Conservation (phyloP, 768 basidiomycete genomes). For the Tremella yokohamensis region DNA sequence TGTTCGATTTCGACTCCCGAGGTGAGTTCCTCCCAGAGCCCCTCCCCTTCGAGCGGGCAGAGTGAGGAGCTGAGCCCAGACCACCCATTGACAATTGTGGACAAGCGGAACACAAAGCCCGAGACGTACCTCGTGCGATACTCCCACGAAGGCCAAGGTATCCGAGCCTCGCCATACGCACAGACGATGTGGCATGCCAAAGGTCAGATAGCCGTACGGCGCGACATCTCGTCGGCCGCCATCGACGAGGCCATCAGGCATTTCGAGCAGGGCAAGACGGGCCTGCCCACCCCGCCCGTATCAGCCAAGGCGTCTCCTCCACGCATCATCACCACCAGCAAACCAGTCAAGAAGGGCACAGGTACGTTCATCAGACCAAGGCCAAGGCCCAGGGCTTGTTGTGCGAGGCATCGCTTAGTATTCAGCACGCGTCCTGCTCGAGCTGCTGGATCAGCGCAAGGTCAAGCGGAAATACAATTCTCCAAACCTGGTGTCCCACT, state of each 20-base stretch:
- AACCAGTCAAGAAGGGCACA: neutral
- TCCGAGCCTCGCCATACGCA: constrained; percentile 8
- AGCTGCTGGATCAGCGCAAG: neutral
- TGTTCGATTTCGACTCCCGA: constrained; percentile 15
- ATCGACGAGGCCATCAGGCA: constrained; percentile 1
- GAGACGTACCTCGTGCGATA: constrained; percentile 16
- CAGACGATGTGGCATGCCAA: constrained; percentile 17
- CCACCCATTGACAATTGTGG: constrained; percentile 11
- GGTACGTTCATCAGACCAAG: neutral
- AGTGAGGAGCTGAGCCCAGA: constrained; percentile 1
- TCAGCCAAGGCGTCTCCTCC: too few relatives aligned
- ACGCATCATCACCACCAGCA: too few relatives aligned
- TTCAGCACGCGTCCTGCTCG: neutral
- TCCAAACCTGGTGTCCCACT: neutral
- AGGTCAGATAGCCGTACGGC: neutral
- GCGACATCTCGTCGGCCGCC: neutral
- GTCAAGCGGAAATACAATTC: neutral
- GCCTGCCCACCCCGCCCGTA: too few relatives aligned
- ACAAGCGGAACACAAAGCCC: neutral
- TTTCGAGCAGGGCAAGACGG: constrained; percentile 9
- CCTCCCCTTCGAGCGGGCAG: neutral
- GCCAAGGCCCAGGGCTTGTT: too few relatives aligned
- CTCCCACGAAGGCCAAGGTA: neutral
- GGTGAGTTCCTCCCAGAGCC: constrained; percentile 18
- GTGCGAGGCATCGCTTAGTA: too few relatives aligned